Conservation (phyloP, 177 flowering plant genomes). For the Tripterygium wilfordii region DNA sequence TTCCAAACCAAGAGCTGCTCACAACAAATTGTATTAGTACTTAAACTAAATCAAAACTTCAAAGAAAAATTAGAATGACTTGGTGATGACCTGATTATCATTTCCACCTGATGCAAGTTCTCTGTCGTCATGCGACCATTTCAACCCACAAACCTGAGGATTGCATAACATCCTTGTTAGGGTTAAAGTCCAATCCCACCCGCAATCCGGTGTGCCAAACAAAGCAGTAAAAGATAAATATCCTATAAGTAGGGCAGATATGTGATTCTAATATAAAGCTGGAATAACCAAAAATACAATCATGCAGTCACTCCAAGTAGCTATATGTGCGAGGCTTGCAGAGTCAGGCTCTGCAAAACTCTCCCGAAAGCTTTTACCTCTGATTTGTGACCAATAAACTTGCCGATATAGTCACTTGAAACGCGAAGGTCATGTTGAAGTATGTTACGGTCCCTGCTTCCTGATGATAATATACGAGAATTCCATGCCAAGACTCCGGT, state of each 20-base stretch:
- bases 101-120: conserved; percentile 99
- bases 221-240: too few relatives aligned
- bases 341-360: too few relatives aligned
- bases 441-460: conserved; percentile 91
- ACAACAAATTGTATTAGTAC: conserved; percentile 4
- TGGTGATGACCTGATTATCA: conserved; percentile 76
- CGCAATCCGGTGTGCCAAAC: too few relatives aligned
- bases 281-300: too few relatives aligned
- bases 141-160: conserved; percentile 94
- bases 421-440: conserved; percentile 96
- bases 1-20: conserved; percentile 93
- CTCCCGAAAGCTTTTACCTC: conserved; percentile 82
- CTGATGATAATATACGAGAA: conserved; percentile 83
- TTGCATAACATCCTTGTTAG: too few relatives aligned
- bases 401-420: conserved; percentile 63
- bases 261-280: too few relatives aligned
- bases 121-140: conserved; percentile 98
- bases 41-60: background rate
- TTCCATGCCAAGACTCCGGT: conserved; percentile 94
- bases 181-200: too few relatives aligned
- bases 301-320: too few relatives aligned
- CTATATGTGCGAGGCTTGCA: too few relatives aligned
- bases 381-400: conserved; percentile 92
- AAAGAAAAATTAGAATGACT: background rate
- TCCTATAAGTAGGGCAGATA: too few relatives aligned